Percentiles rank a stretch among this genome's conserved stretches.
phyloP scores from a whole-genome alignment of 192 early-diverging fungal genomes.

The Mortierella alpina region DNA sequence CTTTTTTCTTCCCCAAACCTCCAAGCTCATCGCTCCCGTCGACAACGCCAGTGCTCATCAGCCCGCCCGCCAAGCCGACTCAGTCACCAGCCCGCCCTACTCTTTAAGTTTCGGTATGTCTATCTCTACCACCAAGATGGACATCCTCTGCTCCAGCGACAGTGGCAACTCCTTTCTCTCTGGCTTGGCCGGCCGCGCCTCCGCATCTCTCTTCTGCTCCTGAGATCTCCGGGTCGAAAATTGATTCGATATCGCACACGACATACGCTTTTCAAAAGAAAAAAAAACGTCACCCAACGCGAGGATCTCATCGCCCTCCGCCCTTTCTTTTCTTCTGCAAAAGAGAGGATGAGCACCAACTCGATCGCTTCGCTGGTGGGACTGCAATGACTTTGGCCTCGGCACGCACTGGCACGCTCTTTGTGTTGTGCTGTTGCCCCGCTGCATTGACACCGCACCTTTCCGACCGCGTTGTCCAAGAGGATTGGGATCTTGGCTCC shows the following conservation, averaged over 20 bases:
- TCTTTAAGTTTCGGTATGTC: constrained; percentile 45
- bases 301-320: too few relatives aligned
- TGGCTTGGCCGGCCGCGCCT: constrained; percentile 13
- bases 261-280: neutral
- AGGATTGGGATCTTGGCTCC: too few relatives aligned
- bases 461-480: too few relatives aligned
- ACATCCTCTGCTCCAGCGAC: constrained; percentile 38
- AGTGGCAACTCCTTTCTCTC: constrained; percentile 16
- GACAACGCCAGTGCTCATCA: too few relatives aligned
- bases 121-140: constrained; percentile 53
- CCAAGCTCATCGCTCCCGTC: neutral
- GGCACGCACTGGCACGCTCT: too few relatives aligned
- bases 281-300: neutral
- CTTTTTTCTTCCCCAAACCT: neutral
- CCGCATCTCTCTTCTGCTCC: constrained; percentile 8
- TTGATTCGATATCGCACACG: neutral
- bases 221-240: neutral
- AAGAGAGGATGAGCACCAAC: too few relatives aligned
- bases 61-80: constrained; percentile 1
- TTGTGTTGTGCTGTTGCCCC: too few relatives aligned
- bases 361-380: too few relatives aligned
- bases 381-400: too few relatives aligned
- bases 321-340: too few relatives aligned
- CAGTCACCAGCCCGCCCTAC: neutral
- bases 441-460: too few relatives aligned